Conservation (phyloP, 495 filamentous ascomycete species). For the Trichoderma reesei region DNA sequence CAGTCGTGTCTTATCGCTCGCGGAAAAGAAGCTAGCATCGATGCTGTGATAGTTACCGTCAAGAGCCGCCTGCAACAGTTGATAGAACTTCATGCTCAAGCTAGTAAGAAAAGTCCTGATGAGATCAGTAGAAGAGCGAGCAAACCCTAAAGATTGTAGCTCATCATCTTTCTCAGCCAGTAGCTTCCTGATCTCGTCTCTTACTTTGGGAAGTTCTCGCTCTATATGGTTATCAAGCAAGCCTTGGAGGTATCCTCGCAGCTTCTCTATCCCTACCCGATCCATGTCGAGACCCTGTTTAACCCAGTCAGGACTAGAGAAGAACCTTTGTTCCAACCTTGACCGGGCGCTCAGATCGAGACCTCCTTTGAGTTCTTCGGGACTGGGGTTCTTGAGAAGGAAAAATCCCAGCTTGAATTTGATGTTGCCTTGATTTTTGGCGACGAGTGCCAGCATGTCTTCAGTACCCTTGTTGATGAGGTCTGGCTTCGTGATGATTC, state of each 20-base stretch:
- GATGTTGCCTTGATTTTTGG: constrained; percentile 32
- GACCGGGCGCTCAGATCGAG: background rate
- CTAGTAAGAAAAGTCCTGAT: constrained; percentile 15
- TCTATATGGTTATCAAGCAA: constrained; percentile 18
- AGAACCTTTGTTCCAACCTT: background rate
- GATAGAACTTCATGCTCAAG: constrained; percentile 14
- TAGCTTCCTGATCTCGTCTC: constrained; percentile 11
- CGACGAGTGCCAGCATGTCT: constrained; percentile 23
- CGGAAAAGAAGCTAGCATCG: constrained; percentile 12
- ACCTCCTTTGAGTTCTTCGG: constrained; percentile 1
- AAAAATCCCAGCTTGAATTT: constrained; percentile 39
- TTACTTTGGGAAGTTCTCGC: constrained; percentile 16
- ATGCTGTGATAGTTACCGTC: constrained; percentile 16
- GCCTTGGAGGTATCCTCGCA: constrained; percentile 13
- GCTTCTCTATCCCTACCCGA: constrained; percentile 11
- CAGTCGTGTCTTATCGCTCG: constrained; percentile 4
- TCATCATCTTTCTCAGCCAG: constrained; percentile 11
- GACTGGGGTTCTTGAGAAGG: constrained; percentile 31
- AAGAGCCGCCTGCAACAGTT: constrained; percentile 15
- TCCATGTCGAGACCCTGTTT: constrained; percentile 3
- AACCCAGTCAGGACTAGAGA: background rate
- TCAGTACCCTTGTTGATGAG: constrained; percentile 25
- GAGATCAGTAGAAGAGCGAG: constrained; percentile 11
- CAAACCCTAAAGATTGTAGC: constrained; percentile 12
- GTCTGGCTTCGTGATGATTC: constrained; percentile 50